A percentile compares a stretch with the other conserved stretches of the same genome.
Evolutionary conservation across 179 eudicot species (phyloP).

Genomic region (Silene vulgaris): DNA sequence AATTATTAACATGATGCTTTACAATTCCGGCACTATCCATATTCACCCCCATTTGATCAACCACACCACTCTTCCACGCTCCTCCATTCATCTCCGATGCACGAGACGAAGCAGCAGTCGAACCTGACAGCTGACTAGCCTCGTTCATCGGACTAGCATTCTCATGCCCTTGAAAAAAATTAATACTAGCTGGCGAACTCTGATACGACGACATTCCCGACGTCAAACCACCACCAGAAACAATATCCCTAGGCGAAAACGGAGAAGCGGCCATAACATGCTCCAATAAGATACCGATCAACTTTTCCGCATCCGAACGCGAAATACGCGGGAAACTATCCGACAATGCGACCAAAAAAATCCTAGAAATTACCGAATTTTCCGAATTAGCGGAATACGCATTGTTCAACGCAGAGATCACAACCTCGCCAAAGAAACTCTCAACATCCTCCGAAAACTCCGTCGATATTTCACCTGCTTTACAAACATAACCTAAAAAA

Average conservation of each 20-base stretch:
- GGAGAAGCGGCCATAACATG: slow-evolving; percentile 40
- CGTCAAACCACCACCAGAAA: slow-evolving; percentile 13
- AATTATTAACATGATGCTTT: slow-evolving; percentile 38
- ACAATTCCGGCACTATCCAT: slow-evolving; percentile 33
- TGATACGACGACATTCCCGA: slow-evolving; percentile 55
- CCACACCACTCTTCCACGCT: slow-evolving; percentile 38
- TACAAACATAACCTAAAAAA: slow-evolving; percentile 48
- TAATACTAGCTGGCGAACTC: slow-evolving; percentile 61
- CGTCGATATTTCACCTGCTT: slow-evolving; percentile 44
- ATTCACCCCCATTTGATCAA: slow-evolving; percentile 38
- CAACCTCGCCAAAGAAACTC: slow-evolving; percentile 51
- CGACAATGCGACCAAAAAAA: slow-evolving; percentile 60
- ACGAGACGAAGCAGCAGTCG: slow-evolving; percentile 50
- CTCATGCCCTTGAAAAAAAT: slow-evolving; percentile 41
- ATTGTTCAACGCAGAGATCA: slow-evolving; percentile 41
- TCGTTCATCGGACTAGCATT: slow-evolving; percentile 45
- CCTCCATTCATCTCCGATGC: slow-evolving; percentile 53
- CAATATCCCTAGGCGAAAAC: slow-evolving; percentile 38
- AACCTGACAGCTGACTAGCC: slow-evolving; percentile 45
- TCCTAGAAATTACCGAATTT: slow-evolving; percentile 39
- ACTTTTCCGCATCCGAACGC: slow-evolving; percentile 43
- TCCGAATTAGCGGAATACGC: slow-evolving; percentile 16
- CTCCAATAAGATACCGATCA: slow-evolving; percentile 54
- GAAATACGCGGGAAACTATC: slow-evolving; percentile 53
- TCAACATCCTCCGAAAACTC: slow-evolving; percentile 63